These are phyloP conservation scores for Gracilaria domingensis DNA, from an alignment of 23 red algal genomes.

Conservation along the genomic window DNA sequence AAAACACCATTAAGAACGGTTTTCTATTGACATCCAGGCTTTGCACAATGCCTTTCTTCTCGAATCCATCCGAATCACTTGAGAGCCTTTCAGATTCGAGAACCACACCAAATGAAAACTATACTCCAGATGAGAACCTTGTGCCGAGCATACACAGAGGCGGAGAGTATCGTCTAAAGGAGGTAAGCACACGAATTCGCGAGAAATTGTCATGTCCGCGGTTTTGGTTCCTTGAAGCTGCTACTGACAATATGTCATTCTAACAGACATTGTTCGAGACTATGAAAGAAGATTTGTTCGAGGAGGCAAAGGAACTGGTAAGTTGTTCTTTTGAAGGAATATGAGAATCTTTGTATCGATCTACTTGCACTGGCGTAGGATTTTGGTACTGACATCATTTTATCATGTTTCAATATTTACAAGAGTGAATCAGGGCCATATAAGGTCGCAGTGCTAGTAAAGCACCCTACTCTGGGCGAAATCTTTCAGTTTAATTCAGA, in stretches of 20 bases:
- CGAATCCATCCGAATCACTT: neutral
- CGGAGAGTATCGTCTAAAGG: no score
- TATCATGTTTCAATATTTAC: neutral
- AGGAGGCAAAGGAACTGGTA: neutral
- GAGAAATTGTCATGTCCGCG: no score
- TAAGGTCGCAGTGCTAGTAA: neutral
- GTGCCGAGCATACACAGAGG: no score
- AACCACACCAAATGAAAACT: neutral
- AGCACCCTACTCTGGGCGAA: neutral
- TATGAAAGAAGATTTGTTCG: neutral
- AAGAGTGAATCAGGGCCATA: neutral
- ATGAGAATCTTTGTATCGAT: neutral
- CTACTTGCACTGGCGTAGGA: neutral
- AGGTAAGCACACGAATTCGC: neutral
- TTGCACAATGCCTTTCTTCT: neutral
- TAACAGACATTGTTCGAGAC: neutral
- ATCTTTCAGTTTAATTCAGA: neutral
- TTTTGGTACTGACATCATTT: neutral
- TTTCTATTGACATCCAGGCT: no score
- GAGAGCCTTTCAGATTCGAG: neutral
- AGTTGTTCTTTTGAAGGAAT: neutral
- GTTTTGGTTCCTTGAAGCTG: no score
- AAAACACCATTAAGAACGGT: no score
- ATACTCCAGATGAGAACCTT: no score
- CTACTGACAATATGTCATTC: neutral